Evolutionary conservation across 139 green algal genomes (phyloP).

Genomic region (Chlorella sp.): DNA sequence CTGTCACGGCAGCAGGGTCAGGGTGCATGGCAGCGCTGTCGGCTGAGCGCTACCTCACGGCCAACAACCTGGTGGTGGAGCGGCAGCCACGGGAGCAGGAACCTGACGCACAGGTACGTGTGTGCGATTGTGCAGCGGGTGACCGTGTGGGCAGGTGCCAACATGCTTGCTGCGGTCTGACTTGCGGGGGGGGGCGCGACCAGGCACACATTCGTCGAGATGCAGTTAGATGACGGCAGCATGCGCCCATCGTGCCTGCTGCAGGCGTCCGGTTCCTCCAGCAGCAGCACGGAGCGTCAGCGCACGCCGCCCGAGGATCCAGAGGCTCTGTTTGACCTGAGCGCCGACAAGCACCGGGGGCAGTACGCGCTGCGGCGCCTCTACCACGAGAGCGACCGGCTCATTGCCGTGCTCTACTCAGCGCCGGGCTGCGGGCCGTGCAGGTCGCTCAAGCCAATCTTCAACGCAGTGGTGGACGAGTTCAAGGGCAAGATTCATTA

Average conservation of each 20-base stretch:
- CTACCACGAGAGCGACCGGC: slow-evolving; percentile 89
- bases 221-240: too few relatives aligned
- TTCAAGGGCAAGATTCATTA: slow-evolving; percentile 73
- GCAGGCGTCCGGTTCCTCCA: neutral
- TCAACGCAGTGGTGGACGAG: slow-evolving; percentile 80
- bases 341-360: slow-evolving; percentile 67
- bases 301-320: neutral
- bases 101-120: neutral
- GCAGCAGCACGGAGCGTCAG: neutral
- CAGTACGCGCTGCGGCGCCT: slow-evolving; percentile 93
- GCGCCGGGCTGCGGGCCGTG: slow-evolving; percentile 57
- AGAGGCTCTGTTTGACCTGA: slow-evolving; percentile 12
- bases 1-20: slow-evolving; percentile 91
- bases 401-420: slow-evolving; percentile 91
- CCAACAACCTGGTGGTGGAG: slow-evolving; percentile 45
- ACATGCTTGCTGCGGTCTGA: too few relatives aligned
- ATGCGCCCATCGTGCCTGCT: neutral
- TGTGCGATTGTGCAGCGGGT: too few relatives aligned
- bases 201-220: too few relatives aligned
- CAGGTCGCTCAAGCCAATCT: slow-evolving; percentile 93
- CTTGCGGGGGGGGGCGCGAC: too few relatives aligned
- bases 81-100: slow-evolving; percentile 26
- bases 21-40: slow-evolving; percentile 93
- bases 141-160: too few relatives aligned
- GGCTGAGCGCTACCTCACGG: slow-evolving; percentile 86